Evolutionary conservation across 2,329 filamentous ascomycete genomes (phyloP).

Genomic region (Aspergillus fumigatiaffinis): DNA sequence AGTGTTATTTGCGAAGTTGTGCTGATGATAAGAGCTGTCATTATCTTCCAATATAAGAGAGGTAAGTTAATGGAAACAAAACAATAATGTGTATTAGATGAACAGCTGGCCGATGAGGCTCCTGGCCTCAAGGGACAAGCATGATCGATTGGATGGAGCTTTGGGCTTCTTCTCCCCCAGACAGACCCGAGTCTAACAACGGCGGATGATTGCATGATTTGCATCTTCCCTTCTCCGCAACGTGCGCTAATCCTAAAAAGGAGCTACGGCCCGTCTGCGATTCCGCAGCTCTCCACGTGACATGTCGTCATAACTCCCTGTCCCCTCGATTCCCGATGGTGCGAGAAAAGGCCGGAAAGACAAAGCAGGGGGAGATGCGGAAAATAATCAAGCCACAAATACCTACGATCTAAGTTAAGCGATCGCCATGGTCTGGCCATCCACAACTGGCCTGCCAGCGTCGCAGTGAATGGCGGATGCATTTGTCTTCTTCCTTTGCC

Average conservation of each 20-base stretch:
- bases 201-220: not conserved
- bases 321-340: not conserved
- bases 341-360: not conserved
- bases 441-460: not conserved
- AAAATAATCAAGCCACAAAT: not conserved
- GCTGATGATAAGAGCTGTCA: conserved; percentile 5
- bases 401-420: not conserved
- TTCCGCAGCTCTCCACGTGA: conserved; percentile 17
- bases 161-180: not conserved
- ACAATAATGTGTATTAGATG: not conserved
- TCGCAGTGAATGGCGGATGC: conserved; percentile 7
- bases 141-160: not conserved
- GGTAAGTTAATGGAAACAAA: not conserved
- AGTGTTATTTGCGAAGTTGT: not conserved
- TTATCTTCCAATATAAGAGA: conserved; percentile 1
- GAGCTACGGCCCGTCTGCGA: not conserved
- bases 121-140: conserved; percentile 18
- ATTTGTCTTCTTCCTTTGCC: conserved; percentile 19
- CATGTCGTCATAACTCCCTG: conserved; percentile 21
- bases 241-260: not conserved
- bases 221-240: not conserved
- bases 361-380: not conserved
- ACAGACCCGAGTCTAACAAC: not conserved
- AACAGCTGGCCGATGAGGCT: conserved; percentile 16
- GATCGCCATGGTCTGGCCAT: conserved; percentile 17